phyloP scores from a whole-genome alignment of 805 yeast species.

The Candida rishiriensis region DNA sequence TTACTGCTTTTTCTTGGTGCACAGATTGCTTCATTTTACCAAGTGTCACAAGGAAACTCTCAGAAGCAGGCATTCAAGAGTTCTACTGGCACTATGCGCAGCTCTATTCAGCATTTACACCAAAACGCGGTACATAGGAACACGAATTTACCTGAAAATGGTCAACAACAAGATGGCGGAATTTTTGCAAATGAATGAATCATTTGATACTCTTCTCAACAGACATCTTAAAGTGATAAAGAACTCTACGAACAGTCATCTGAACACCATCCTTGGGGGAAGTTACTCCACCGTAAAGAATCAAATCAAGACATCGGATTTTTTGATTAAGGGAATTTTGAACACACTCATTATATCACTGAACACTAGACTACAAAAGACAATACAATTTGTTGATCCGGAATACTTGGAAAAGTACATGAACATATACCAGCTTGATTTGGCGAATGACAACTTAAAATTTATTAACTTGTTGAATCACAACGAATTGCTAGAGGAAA shows the following conservation, averaged over 20 bases:
- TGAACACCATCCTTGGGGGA: constrained; percentile 7
- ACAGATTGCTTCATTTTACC: constrained; percentile 15
- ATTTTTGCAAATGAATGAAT: constrained; percentile 10
- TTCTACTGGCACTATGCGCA: constrained; percentile 10
- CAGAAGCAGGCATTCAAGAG: constrained; percentile 2
- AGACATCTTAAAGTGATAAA: constrained; percentile 8
- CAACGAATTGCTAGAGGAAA: constrained; percentile 9
- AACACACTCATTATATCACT: constrained; percentile 16
- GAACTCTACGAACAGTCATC: constrained; percentile 7
- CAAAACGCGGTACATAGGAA: constrained; percentile 15
- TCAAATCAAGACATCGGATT: constrained; percentile 7
- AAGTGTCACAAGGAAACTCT: constrained; percentile 3
- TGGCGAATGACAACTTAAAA: constrained; percentile 15
- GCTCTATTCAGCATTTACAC: constrained; percentile 14
- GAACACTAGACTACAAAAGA: constrained; percentile 12
- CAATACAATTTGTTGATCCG: constrained; percentile 14
- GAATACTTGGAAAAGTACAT: constrained; percentile 19
- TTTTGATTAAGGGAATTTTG: constrained; percentile 13
- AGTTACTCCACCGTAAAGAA: constrained; percentile 5
- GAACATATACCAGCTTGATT: constrained; percentile 23
- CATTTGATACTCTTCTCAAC: constrained; percentile 12
- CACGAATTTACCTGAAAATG: constrained; percentile 15
- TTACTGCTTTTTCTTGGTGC: constrained; percentile 13
- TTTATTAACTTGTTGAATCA: constrained; percentile 20
- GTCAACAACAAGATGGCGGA: constrained; percentile 13